Conservation (phyloP, 2,329 filamentous ascomycete species). For the Exophiala alcalophila region DNA sequence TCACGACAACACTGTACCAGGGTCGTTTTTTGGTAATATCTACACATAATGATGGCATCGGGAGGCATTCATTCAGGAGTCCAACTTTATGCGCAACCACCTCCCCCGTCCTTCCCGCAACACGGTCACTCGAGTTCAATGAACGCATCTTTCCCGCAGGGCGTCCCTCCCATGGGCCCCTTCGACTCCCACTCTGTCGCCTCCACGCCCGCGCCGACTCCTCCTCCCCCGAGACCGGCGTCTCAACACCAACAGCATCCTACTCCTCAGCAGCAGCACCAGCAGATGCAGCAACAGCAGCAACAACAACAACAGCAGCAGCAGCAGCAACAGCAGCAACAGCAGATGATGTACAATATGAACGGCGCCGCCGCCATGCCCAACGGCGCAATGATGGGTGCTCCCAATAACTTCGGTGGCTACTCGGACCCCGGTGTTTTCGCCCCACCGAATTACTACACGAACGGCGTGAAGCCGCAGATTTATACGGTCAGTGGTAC, state of each 20-base stretch:
- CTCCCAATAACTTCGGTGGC: constrained; percentile 37
- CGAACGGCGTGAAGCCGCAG: constrained; percentile 36
- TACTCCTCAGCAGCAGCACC: constrained; percentile 41
- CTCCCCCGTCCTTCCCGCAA: constrained; percentile 29
- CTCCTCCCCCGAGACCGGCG: constrained; percentile 38
- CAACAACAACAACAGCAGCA: constrained; percentile 35
- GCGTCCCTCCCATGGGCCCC: constrained; percentile 38
- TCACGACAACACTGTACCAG: neutral
- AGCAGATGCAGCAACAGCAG: constrained; percentile 31
- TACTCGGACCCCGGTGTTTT: constrained; percentile 44
- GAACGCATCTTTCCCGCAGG: constrained; percentile 38
- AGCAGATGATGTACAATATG: constrained; percentile 31
- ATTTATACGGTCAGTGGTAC: constrained; percentile 49
- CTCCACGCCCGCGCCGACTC: constrained; percentile 46
- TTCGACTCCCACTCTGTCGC: constrained; percentile 47
- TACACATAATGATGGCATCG: constrained; percentile 22
- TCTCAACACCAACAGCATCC: constrained; percentile 38
- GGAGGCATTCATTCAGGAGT: constrained; percentile 22
- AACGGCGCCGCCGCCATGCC: constrained; percentile 24
- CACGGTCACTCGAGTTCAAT: constrained; percentile 30
- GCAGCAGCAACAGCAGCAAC: constrained; percentile 40
- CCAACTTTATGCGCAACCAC: constrained; percentile 30
- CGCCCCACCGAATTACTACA: constrained; percentile 31
- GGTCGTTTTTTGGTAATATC: too few species aligned
- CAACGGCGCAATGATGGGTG: constrained; percentile 34